Evolutionary conservation across 768 basidiomycete genomes (phyloP), one percentile per base, ranked within the genome.

Genomic region (Tylopilus sp.): DNA sequence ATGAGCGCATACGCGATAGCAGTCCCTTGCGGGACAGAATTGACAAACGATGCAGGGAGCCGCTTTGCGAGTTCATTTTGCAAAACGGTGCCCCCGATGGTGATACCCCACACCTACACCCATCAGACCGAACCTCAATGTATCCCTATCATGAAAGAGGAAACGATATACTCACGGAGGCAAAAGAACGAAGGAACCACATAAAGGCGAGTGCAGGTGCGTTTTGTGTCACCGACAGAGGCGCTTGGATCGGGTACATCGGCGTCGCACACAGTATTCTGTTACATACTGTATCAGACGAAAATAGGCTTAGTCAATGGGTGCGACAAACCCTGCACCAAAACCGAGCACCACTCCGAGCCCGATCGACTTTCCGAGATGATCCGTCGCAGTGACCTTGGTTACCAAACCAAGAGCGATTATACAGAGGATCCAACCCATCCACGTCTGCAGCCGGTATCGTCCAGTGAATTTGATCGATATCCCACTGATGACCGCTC

Each of bases 391-490:
- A 0, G 59, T 37, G 9, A 76, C 21, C 0, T 67, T 62, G 30
- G 63, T 63, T 26, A 77, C 58, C 5, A 76, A 56, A 4, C 75
- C 76, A 26, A 70, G 33, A 3, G 72, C 74, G 7, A 76, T 33
- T 6, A 74, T 54, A 10, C 64, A 19, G 17, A 72, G 14, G 3
- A 34, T 16, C 50, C 42, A 43, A 3, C 29, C 41, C 22, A 22
- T 28, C 33, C 50, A 51, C 3, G 24, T 34, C 31, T 71, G 70
- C 4, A 60, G 22, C 6, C 40, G 40, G 16, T 77, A 79, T 47
- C 57, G 46, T 4, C 66, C 58, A 2, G 61, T 62, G 6, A 42
- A 48, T 3, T 63, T 55, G 0, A 78, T 62, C 2, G 59, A 58
- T 22, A 67, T 43, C 19, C 76, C 74, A 4, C 56, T 54, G 31